A percentile compares a stretch with the other conserved stretches of the same genome.
phyloP scores from a whole-genome alignment of 208 protist genomes.

The Phytomonas sp. region DNA sequence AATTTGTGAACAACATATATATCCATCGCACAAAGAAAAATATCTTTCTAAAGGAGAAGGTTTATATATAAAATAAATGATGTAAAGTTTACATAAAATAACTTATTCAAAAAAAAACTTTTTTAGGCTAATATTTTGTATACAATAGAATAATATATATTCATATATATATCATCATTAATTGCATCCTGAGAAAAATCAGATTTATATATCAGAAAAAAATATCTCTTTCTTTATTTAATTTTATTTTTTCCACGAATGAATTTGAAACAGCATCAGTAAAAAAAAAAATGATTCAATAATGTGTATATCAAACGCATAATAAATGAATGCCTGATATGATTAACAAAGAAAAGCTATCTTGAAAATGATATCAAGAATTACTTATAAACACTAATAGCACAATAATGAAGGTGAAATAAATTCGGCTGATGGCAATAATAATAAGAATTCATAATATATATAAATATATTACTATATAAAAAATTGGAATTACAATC shows the following conservation, averaged over 20 bases:
- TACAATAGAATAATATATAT: neutral
- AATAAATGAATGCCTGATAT: neutral
- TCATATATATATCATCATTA: neutral
- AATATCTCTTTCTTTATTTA: neutral
- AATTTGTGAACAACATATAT: neutral
- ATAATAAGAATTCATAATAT: neutral
- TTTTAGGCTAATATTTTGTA: neutral
- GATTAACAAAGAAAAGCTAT: neutral
- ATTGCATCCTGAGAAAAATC: neutral
- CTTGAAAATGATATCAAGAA: neutral
- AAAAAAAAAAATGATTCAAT: neutral
- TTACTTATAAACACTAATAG: neutral
- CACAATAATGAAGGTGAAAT: neutral
- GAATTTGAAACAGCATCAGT: no score
- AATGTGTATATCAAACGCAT: neutral
- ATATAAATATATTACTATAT: conserved; percentile 8
- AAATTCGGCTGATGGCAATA: neutral
- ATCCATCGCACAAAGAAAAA: neutral
- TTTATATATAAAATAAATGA: neutral
- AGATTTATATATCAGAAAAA: neutral
- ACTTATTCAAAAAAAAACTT: no score
- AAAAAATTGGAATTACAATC: neutral
- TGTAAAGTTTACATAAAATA: neutral
- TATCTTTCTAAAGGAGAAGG: neutral
- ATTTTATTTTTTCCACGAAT: no score